Percentiles rank a stretch among this genome's conserved stretches.
phyloP scores from a whole-genome alignment of 2,329 filamentous ascomycete genomes.

The Knufia fluminis region DNA sequence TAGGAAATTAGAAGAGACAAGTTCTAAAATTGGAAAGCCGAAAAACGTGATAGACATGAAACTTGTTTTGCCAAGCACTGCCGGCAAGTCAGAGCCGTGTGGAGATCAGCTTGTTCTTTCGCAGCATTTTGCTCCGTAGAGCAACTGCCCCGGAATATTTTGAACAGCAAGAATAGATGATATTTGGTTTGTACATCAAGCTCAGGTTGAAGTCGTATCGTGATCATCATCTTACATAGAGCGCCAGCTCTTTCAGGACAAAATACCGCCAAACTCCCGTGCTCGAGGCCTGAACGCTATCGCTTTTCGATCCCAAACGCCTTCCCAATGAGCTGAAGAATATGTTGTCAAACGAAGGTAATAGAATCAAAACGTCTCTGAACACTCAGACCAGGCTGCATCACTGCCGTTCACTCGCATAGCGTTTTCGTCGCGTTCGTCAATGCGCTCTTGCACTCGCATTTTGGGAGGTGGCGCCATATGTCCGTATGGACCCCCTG shows the following conservation, averaged over 20 bases:
- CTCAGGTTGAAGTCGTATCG: not conserved
- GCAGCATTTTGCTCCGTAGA: not conserved
- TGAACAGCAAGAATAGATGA: not conserved
- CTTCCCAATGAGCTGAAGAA: not conserved
- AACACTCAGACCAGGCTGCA: constrained; percentile 22
- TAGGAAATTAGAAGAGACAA: not conserved
- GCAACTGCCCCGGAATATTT: too few relatives aligned
- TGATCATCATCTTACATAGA: not conserved
- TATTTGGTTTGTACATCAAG: not conserved
- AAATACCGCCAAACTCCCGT: not conserved
- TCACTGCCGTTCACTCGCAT: constrained; percentile 20
- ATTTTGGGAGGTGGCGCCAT: constrained; percentile 29
- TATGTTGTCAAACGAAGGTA: not conserved
- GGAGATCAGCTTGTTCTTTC: not conserved
- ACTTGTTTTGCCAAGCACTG: too few relatives aligned
- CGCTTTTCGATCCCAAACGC: constrained; percentile 4
- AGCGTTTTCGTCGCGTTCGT: constrained; percentile 17
- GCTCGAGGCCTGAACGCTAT: not conserved
- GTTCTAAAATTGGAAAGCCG: constrained; percentile 1
- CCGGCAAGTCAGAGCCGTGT: too few relatives aligned
- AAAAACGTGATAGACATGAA: not conserved
- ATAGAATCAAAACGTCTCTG: constrained; percentile 21
- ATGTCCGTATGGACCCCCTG: constrained; percentile 12
- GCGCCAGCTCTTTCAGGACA: not conserved
- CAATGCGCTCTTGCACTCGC: constrained; percentile 18